Base-by-base conservation (phyloP, 768 basidiomycete genomes). In the Serpula lacrymans region DNA sequence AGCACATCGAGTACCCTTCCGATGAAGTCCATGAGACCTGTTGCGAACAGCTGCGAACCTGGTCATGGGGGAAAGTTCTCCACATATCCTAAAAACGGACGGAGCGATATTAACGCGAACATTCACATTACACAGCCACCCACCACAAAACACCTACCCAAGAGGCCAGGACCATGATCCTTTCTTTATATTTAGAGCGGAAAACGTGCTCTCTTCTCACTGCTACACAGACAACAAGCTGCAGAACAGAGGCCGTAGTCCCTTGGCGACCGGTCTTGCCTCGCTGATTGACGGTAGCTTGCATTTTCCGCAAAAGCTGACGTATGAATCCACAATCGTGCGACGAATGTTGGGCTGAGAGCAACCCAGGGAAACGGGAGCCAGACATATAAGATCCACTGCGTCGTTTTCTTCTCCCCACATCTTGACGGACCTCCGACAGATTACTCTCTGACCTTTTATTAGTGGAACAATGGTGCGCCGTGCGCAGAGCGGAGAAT, bases 331-430 rank as follows among this genome's bases (percentile, higher is more conserved):
- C 27, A 14, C 14, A 33, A 6, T 33, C 31, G 31, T 18, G 20
- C 31, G 31, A 33, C 31, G 31, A 18, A n/a, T 33, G 31, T 33
- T 33, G 20, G 31, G 14, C 31, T 33, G 31, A 33, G 31, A 33
- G 31, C 20, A n/a, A 33, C 31, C 31, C 31, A n/a, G n/a, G n/a
- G 31, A 14, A 33, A 33, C 14, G 8, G 31, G 31, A 14, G 20
- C 31, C 14, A 14, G 31, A 8, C 6, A 18, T 33, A n/a, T 14
- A 18, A 33, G 31, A 18, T 33, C 31, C 31, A 18, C 8, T 33
- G 31, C 27, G n/a, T 33, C 7, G 31, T 14, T 33, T 33, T 33
- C 31, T 33, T 33, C 31, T 33, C 31, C 20, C 20, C 31, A 8
- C 6, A n/a, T 18, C 14, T 33, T 33, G 31, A 6, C 20, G 31